Base-by-base conservation (phyloP, 2,329 filamentous ascomycete genomes). In the Ophiostoma novo-ulmi region DNA sequence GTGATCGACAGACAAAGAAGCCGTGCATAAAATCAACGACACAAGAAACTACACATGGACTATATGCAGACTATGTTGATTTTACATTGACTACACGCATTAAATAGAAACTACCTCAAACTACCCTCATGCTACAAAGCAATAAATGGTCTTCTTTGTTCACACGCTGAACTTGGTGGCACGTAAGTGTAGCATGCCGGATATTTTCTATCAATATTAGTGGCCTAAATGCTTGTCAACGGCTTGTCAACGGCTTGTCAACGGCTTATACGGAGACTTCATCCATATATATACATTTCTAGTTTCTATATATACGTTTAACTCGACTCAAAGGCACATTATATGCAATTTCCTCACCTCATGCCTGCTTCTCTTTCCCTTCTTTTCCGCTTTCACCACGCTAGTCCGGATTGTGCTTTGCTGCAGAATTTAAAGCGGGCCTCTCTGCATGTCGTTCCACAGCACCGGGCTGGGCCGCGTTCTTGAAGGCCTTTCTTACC, bases 381-480 rank as follows among this genome's bases (percentile, higher is more conserved):
- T 31, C 31, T 31, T 31, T 31, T 58, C n/a, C 13, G 8, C 6
- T 13, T 22, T 11, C 13, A 58, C 10, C 52, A 14, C 52, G 22
- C 52, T 58, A 58, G 52, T 26, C 52, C 26, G 52, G 10, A 1
- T 58, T 58, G n/a, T 26, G 52, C 52, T 58, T 11, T 65, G 63
- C 63, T 65, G 63, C 36, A 65, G 35, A 65, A 39, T 39, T 39
- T 22, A 39, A 39, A 39, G 52, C 20, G 63, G 63, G 63, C 1
- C 63, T 8, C 1, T 7, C 35, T 65, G 36, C 63, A 65, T 65
- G 5, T 22, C 36, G 63, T 64, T 38, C 31, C 61, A 64, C 61
- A 65, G 63, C 17, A 22, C 63, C 63, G 63, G 63, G 63, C 36
- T 65, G 63, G 36, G 63, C 63, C 63, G 63, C 22, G 26, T 11